These are phyloP conservation scores for Coemansia sp. DNA, from an alignment of 192 early-diverging fungal species.

Conservation along the genomic window DNA sequence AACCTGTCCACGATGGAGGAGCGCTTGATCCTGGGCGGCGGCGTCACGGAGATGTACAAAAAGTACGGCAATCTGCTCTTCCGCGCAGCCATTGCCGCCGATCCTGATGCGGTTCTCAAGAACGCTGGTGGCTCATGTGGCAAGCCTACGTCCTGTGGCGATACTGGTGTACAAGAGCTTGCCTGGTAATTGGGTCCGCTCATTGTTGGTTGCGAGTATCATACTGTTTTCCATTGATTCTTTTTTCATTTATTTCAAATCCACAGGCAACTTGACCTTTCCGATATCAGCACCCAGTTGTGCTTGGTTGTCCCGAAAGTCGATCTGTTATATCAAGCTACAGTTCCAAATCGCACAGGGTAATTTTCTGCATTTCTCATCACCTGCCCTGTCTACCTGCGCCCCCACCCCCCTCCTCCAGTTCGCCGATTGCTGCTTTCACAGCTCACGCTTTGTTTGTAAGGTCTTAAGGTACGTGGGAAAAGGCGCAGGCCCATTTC, in stretches of 20 bases:
- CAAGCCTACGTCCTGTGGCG: slow-evolving; percentile 45
- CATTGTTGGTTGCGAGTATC: not conserved
- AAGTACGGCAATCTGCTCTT: slow-evolving; percentile 72
- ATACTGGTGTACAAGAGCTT: slow-evolving; percentile 43
- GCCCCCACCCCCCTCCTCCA: no score
- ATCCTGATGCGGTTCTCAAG: slow-evolving; percentile 55
- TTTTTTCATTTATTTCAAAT: not conserved
- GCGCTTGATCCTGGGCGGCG: slow-evolving; percentile 69
- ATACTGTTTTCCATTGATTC: not conserved
- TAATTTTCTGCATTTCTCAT: not conserved
- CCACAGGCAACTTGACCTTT: not conserved
- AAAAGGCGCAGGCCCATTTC: no score
- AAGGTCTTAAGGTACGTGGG: no score
- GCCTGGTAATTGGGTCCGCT: slow-evolving; percentile 34
- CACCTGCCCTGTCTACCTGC: no score
- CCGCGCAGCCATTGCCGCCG: slow-evolving; percentile 67
- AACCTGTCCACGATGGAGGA: slow-evolving; percentile 72
- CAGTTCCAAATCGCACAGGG: no score
- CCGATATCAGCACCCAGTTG: not conserved
- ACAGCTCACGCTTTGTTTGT: no score
- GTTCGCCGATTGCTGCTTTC: no score
- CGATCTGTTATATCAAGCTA: not conserved
- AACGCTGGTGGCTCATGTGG: slow-evolving; percentile 47
- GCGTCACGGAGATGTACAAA: slow-evolving; percentile 79
- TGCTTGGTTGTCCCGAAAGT: not conserved